Evolutionary conservation across 1,284 basidiomycete species (phyloP), one percentile per base, ranked within the genome.

Genomic region (Ganoderma meredithae): DNA sequence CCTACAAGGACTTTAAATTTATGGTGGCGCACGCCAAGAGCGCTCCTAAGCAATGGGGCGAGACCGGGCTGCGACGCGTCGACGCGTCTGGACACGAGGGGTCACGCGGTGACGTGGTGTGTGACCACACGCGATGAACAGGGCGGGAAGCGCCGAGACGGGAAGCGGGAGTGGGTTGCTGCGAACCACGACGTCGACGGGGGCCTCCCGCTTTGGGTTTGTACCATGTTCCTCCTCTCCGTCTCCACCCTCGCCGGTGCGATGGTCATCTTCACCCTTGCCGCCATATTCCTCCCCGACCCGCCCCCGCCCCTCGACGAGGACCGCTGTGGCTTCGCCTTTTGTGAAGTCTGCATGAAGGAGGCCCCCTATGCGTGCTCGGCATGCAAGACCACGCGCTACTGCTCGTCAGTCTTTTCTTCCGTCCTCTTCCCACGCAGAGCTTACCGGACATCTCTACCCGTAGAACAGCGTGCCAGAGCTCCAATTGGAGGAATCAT

Each of bases 331-430:
- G 69, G 69, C 55, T 72, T 68, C 60, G 65, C 71, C 22, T 72
- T 72, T 63, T 72, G 71, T 61, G 71, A 72, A 52, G 71, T 72
- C 49, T 72, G 71, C 67, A 69, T 65, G 62, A 66, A 70, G 19
- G 71, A 72, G 61, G 71, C 71, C 25, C 69, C 71, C 5, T 70
- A 65, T 40, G 68, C 69, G 25, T 72, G 71, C 63, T 68, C 71
- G 2, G 71, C 66, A 19, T 72, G 71, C 61, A 68, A 69, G 44
- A 72, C 71, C 52, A 70, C 71, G 25, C 71, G 69, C 13, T 72
- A 70, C 40, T 72, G 71, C 67, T 72, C 71, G 71, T 72, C 53
- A 68, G 71, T 69, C 49, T 36, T 66, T 36, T 39, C 52, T 4
- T 15, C 15, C 31, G n/a, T 25, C 25, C 36, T n/a, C 19, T 13